Evolutionary conservation across 2,329 filamentous ascomycete species (phyloP), one percentile per base, ranked within the genome.

Genomic region (Apiospora hydei): DNA sequence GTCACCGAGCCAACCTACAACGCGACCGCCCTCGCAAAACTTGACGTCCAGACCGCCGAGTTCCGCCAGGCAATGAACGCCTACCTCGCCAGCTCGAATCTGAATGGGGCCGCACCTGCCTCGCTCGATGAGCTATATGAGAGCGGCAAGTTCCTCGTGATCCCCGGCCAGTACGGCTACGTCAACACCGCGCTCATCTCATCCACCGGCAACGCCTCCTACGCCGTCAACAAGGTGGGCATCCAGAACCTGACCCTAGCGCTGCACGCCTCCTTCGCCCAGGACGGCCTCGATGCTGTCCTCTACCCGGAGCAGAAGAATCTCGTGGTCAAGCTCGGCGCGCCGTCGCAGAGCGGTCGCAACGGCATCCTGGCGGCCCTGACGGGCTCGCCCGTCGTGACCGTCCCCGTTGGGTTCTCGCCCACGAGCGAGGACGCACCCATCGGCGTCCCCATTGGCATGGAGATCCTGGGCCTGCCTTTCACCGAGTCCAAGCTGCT

Each of bases 251-350:
- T 93, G 18, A 90, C 86, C 4, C 77, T 83, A 1, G 81, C 85
- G 0, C 80, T 92, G 2, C 80, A 83, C n/a, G 73, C 79, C 3
- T 89, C 88, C 0, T 90, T 92, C 72, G 77, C 80, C 0, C 71
- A 76, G 0, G 81, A 89, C 73, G 73, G 79, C 0, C 82, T 92
- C 18, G 87, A 91, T 77, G 89, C 87, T 0, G 76, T 92, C 47
- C 86, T 91, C 75, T 92, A 92, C 78, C 90, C 90, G 0, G 87
- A 92, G 77, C 90, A 92, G 76, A 87, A 86, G 77, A 91, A 91
- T 70, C 85, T 92, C 1, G 88, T 90, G 7, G 89, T 91, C 2
- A 85, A 86, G 66, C 79, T 91, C 34, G 89, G 89, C 3, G 85
- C 85, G 0, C 82, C 86, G 0, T 87, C 85, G 0, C 90, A 92